phyloP scores from a whole-genome alignment of 768 basidiomycete species.

The Boletus rex-veris region DNA sequence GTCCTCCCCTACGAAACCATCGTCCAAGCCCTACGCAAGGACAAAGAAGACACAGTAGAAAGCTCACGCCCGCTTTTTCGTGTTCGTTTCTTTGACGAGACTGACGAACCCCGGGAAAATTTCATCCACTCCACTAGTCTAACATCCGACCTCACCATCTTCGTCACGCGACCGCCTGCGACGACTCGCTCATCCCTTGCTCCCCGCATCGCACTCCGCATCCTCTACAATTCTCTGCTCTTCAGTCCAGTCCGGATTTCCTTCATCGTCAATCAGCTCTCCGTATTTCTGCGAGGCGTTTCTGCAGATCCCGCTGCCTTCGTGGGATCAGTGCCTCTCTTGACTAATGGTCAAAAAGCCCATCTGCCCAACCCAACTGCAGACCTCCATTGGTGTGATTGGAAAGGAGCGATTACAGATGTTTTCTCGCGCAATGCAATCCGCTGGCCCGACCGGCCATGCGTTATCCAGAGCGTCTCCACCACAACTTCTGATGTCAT shows the following conservation, averaged over 20 bases:
- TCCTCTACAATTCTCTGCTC: constrained; percentile 92
- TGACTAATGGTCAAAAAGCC: constrained; percentile 66
- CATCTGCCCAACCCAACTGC: constrained; percentile 80
- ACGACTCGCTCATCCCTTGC: constrained; percentile 68
- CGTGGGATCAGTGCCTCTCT: constrained; percentile 76
- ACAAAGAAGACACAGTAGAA: constrained; percentile 56
- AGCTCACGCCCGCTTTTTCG: constrained; percentile 69
- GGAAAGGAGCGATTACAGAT: constrained; percentile 95
- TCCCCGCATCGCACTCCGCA: constrained; percentile 72
- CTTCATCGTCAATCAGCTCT: constrained; percentile 82
- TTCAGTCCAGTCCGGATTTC: constrained; percentile 79
- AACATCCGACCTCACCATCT: constrained; percentile 91
- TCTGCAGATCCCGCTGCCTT: constrained; percentile 62
- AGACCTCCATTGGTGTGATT: constrained; percentile 95
- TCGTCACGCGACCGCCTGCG: constrained; percentile 70
- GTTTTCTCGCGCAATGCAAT: constrained; percentile 88
- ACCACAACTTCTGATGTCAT: constrained; percentile 32
- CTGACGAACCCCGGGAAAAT: constrained; percentile 64
- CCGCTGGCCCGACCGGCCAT: constrained; percentile 74
- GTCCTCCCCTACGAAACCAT: constrained; percentile 78
- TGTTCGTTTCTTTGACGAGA: constrained; percentile 96
- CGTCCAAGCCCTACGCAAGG: constrained; percentile 61
- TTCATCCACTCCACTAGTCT: constrained; percentile 78
- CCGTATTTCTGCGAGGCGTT: constrained; percentile 68
- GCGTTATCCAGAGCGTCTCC: constrained; percentile 79